Conservation (phyloP, 306 rosid species). For the Pyrus bretschneideri region DNA sequence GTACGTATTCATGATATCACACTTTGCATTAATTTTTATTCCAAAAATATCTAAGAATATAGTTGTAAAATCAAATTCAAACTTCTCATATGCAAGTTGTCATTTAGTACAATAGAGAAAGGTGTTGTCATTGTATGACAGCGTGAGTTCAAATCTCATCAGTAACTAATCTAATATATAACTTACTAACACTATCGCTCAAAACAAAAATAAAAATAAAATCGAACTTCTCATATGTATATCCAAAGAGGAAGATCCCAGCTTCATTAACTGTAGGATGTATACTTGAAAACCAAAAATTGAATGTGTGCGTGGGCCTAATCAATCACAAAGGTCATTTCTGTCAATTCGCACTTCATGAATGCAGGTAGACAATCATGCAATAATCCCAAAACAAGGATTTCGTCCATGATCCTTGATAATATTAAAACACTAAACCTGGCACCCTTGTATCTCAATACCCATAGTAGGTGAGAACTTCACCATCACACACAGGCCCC, state of each 20-base stretch:
- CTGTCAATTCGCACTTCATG: not conserved
- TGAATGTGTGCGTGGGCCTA: not conserved
- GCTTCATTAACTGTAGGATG: not conserved
- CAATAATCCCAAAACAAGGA: slow-evolving; percentile 9
- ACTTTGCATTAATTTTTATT: not conserved
- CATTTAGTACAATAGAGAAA: too few relatives aligned
- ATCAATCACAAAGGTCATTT: not conserved
- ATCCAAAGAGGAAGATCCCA: not conserved
- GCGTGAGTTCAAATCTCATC: fast-evolving
- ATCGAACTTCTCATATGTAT: not conserved
- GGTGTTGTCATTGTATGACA: too few relatives aligned
- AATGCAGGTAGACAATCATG: not conserved
- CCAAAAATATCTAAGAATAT: not conserved
- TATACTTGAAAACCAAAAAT: not conserved
- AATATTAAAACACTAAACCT: slow-evolving; percentile 2
- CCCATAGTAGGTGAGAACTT: slow-evolving; percentile 81
- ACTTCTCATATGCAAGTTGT: not conserved
- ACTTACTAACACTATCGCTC: too few relatives aligned
- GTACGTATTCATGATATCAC: not conserved
- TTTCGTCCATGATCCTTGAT: not conserved
- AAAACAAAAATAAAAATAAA: too few relatives aligned
- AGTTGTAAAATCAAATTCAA: too few relatives aligned
- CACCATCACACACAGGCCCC: slow-evolving; percentile 24
- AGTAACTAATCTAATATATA: too few relatives aligned
- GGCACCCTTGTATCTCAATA: slow-evolving; percentile 51